These are phyloP conservation scores for Debaryomyces prosopidis DNA, from an alignment of 805 yeast species.

Conservation along the genomic window DNA sequence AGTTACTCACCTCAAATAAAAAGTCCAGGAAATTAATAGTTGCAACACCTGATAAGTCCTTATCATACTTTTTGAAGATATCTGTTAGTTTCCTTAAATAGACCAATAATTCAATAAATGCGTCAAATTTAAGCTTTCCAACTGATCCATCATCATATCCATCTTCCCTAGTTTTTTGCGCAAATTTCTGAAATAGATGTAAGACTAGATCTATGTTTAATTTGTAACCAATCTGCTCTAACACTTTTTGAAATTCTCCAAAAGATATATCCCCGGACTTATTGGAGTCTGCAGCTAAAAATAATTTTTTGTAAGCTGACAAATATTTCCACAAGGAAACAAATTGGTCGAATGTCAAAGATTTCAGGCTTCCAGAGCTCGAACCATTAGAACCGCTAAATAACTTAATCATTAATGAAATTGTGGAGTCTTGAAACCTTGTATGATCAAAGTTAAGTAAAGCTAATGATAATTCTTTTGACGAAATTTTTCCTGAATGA, in stretches of 20 bases:
- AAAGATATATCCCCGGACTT: slow-evolving; percentile 60
- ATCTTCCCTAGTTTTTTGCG: slow-evolving; percentile 33
- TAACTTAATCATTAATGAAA: slow-evolving; percentile 60
- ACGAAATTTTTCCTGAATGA: slow-evolving; percentile 54
- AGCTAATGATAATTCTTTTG: slow-evolving; percentile 57
- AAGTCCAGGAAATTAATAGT: slow-evolving; percentile 66
- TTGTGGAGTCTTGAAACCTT: slow-evolving; percentile 59
- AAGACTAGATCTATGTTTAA: slow-evolving; percentile 57
- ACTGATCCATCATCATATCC: slow-evolving; percentile 22
- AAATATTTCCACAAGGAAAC: slow-evolving; percentile 68
- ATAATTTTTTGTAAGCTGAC: slow-evolving; percentile 64
- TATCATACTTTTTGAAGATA: slow-evolving; percentile 73
- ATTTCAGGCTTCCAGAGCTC: slow-evolving; percentile 16
- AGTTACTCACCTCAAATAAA: slow-evolving; percentile 51
- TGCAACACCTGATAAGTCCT: slow-evolving; percentile 72
- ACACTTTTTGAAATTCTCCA: slow-evolving; percentile 62
- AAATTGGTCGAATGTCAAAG: slow-evolving; percentile 57
- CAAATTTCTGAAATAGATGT: slow-evolving; percentile 58
- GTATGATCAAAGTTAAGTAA: slow-evolving; percentile 65
- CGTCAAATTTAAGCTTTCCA: slow-evolving; percentile 66
- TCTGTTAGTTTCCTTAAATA: slow-evolving; percentile 77
- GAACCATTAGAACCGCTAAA: slow-evolving; percentile 43
- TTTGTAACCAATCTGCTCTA: slow-evolving; percentile 66
- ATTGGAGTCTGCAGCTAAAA: slow-evolving; percentile 61
- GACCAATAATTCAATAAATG: slow-evolving; percentile 77